Conservation (phyloP, 805 yeast genomes). For the Candida pini region DNA sequence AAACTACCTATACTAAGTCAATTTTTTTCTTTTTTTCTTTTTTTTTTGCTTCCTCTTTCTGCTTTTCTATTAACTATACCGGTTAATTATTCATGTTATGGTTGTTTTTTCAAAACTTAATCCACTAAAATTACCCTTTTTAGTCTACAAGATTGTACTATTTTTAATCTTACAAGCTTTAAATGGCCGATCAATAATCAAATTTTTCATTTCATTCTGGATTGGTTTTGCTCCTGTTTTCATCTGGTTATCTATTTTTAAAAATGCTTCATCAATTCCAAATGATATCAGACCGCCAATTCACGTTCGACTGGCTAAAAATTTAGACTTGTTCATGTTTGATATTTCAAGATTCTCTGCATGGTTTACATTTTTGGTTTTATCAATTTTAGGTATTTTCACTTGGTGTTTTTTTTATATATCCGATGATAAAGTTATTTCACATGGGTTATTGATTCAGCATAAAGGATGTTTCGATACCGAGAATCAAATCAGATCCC, state of each 20-base stretch:
- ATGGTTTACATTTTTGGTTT: slow-evolving; percentile 16
- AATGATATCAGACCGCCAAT: slow-evolving; percentile 47
- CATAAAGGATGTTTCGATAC: slow-evolving; percentile 1
- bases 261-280: slow-evolving; percentile 56
- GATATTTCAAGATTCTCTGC: slow-evolving; percentile 14
- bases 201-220: slow-evolving; percentile 38
- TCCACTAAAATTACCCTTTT: slow-evolving; percentile 6
- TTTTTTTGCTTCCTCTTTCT: too few species aligned
- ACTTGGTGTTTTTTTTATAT: slow-evolving; percentile 16
- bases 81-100: neutral
- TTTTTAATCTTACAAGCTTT: slow-evolving; percentile 15
- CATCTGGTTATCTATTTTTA: slow-evolving; percentile 51
- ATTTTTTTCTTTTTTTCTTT: too few species aligned
- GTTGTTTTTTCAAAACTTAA: neutral
- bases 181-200: slow-evolving; percentile 19
- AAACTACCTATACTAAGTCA: too few species aligned
- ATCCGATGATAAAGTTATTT: slow-evolving; percentile 2
- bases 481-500: slow-evolving; percentile 1
- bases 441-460: too few species aligned
- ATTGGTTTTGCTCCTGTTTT: slow-evolving; percentile 48
- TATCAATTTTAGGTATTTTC: slow-evolving; percentile 10
- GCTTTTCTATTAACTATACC: neutral
- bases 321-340: slow-evolving; percentile 38
- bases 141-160: slow-evolving; percentile 9
- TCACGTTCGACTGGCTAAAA: slow-evolving; percentile 40